A percentile compares a stretch with the other conserved stretches of the same genome.
These are phyloP conservation scores for Hemileia vastatrix DNA, from an alignment of 1,284 basidiomycete genomes.

Conservation along the genomic window DNA sequence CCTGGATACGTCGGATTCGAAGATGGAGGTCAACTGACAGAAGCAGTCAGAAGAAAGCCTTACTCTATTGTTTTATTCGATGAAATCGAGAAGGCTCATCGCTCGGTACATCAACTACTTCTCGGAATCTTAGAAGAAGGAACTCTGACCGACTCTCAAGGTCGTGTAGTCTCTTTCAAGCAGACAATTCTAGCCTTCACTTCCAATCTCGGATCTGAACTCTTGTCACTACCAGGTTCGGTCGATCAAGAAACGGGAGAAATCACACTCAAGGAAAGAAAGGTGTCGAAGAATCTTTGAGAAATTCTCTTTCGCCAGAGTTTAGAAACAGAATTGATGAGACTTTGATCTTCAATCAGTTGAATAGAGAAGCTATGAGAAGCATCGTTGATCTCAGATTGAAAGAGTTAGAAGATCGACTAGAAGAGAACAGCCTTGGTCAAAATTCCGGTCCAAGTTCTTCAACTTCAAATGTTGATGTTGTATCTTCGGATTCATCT, in stretches of 20 bases:
- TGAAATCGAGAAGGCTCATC: slow-evolving; percentile 71
- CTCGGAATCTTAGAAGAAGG: slow-evolving; percentile 90
- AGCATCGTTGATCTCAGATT: slow-evolving; percentile 67
- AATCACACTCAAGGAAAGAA: slow-evolving; percentile 57
- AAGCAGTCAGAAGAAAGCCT: slow-evolving; percentile 70
- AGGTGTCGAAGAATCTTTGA: slow-evolving; percentile 62
- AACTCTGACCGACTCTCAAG: slow-evolving; percentile 70
- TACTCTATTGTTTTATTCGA: slow-evolving; percentile 73
- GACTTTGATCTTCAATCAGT: slow-evolving; percentile 75
- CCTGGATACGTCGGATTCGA: slow-evolving; percentile 52
- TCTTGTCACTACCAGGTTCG: slow-evolving; percentile 61
- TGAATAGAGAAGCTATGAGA: slow-evolving; percentile 61
- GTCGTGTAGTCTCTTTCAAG: slow-evolving; percentile 45
- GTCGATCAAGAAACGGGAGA: slow-evolving; percentile 58
- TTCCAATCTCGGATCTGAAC: slow-evolving; percentile 70
- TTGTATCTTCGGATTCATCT: not conserved
- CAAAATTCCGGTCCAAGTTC: not conserved
- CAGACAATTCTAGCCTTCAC: slow-evolving; percentile 88
- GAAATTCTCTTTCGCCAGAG: slow-evolving; percentile 84
- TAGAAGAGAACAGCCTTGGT: slow-evolving; percentile 48
- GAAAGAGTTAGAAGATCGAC: slow-evolving; percentile 58
- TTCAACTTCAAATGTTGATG: too few species aligned
- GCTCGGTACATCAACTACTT: slow-evolving; percentile 77
- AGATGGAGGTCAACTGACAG: slow-evolving; percentile 61
- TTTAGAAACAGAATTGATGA: slow-evolving; percentile 79